These are phyloP conservation scores for Psidium guajava DNA, from an alignment of 345 rosid genomes.

Conservation along the genomic window DNA sequence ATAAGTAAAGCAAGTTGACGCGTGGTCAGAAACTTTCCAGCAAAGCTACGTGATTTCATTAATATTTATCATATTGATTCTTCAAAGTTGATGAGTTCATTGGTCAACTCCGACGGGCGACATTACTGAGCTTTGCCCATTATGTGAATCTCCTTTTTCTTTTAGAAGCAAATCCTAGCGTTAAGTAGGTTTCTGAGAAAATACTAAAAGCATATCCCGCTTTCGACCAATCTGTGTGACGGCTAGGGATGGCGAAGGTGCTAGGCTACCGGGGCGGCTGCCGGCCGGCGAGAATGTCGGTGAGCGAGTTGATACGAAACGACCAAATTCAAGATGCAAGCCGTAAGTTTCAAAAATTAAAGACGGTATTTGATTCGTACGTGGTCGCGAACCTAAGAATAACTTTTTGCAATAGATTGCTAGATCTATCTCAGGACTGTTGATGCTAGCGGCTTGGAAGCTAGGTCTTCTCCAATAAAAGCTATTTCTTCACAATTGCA, in stretches of 20 bases:
- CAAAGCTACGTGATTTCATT: no score
- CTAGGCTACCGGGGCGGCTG: neutral
- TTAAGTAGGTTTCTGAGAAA: neutral
- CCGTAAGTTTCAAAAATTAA: neutral
- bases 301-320: neutral
- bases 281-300: neutral
- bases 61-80: no score
- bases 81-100: no score
- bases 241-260: neutral
- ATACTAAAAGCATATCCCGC: neutral
- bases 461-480: neutral
- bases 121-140: neutral
- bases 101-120: no score
- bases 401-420: neutral
- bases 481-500: neutral
- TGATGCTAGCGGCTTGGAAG: neutral
- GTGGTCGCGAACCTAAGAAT: neutral
- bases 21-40: no score
- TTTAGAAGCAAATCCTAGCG: neutral
- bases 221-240: neutral
- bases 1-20: no score
- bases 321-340: neutral
- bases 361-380: neutral
- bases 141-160: neutral
- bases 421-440: neutral